A percentile compares a stretch with the other conserved stretches of the same genome.
phyloP scores from a whole-genome alignment of 2,329 filamentous ascomycete genomes.

The Alternaria ethzedia region DNA sequence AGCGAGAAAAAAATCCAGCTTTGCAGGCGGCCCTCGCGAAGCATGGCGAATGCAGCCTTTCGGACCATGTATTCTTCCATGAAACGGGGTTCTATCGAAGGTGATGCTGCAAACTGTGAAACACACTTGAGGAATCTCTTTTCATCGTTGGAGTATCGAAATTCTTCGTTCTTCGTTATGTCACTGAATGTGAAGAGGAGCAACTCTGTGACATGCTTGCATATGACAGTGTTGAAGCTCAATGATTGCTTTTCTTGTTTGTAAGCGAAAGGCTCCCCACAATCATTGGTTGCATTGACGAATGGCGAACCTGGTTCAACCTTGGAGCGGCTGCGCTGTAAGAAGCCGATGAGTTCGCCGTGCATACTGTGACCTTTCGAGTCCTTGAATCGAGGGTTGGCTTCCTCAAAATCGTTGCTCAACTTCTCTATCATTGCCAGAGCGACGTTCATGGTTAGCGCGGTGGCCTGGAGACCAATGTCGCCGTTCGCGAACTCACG shows the following conservation, averaged over 20 bases:
- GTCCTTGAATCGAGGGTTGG: neutral
- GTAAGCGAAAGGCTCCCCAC: neutral
- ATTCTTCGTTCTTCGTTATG: neutral
- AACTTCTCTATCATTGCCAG: slow-evolving; percentile 9
- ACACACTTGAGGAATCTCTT: neutral
- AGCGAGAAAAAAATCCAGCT: neutral
- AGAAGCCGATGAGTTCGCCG: neutral
- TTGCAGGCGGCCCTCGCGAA: neutral
- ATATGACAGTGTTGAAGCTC: neutral
- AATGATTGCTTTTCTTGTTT: neutral
- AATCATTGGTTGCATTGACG: neutral
- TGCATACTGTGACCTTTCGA: neutral
- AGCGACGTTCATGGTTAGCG: slow-evolving; percentile 40
- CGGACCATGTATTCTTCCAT: neutral
- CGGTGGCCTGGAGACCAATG: slow-evolving; percentile 40
- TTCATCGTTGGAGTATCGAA: neutral
- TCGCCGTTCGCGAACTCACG: slow-evolving; percentile 34
- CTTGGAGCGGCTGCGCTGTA: neutral
- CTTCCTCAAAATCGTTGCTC: neutral
- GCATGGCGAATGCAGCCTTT: neutral
- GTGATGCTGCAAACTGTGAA: neutral
- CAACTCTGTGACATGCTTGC: neutral
- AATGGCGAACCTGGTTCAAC: neutral
- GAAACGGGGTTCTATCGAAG: too few relatives aligned
- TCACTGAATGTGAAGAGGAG: neutral